Conservation (phyloP, 306 rosid species). For the Parietaria judaica region DNA sequence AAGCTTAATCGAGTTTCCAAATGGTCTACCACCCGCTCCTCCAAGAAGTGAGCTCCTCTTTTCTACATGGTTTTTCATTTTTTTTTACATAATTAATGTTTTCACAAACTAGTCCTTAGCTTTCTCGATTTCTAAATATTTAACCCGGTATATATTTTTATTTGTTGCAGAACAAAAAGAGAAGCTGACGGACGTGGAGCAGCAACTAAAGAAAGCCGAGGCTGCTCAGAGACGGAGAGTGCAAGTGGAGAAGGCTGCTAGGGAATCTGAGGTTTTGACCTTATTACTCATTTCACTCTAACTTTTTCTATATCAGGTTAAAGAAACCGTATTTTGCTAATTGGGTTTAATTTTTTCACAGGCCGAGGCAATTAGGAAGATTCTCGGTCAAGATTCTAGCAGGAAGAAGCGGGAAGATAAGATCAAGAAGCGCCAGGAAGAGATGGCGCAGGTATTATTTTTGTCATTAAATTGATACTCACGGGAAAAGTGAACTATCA, state of each 20-base stretch:
- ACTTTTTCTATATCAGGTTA: constrained; percentile 3
- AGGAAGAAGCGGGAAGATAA: constrained; percentile 88
- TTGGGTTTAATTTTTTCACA: constrained; percentile 25
- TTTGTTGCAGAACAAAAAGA: constrained; percentile 73
- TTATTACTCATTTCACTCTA: constrained; percentile 6
- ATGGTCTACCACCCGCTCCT: constrained; percentile 90
- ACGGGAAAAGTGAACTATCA: no score
- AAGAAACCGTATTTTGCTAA: neutral
- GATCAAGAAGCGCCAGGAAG: constrained; percentile 85
- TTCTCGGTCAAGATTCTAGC: constrained; percentile 94
- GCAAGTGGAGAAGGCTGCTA: constrained; percentile 89
- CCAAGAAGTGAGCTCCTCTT: constrained; percentile 63
- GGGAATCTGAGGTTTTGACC: constrained; percentile 74
- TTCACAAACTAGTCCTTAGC: constrained; percentile 8
- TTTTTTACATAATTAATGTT: neutral
- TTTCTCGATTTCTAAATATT: neutral
- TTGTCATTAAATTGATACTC: no score
- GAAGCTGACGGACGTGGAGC: constrained; percentile 73
- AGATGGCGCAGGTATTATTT: constrained; percentile 62
- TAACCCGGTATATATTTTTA: constrained; percentile 9
- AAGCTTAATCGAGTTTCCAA: constrained; percentile 82
- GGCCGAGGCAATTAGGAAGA: constrained; percentile 95
- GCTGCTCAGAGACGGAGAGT: constrained; percentile 83
- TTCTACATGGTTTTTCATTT: neutral
- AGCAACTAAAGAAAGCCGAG: constrained; percentile 87